phyloP scores from a whole-genome alignment of 768 basidiomycete genomes.

The Mycena epipterygia region DNA sequence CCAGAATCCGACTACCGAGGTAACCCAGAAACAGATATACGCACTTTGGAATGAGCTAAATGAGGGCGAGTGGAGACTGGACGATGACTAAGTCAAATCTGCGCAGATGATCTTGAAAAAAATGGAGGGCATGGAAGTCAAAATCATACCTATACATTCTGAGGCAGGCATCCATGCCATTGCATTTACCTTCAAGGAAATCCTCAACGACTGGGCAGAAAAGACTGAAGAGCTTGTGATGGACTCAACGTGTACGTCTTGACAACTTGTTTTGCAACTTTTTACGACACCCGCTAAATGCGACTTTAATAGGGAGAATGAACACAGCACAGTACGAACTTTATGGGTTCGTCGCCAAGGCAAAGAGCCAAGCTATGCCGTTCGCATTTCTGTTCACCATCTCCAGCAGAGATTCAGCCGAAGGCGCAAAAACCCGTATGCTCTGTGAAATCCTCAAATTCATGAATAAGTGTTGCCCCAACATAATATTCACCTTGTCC shows the following conservation, averaged over 20 bases:
- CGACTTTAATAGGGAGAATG: conserved; percentile 31
- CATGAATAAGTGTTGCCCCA: conserved; percentile 26
- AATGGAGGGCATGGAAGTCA: conserved; percentile 10
- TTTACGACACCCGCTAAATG: background rate
- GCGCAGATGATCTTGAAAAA: conserved; percentile 25
- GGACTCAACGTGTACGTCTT: conserved; percentile 35
- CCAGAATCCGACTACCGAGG: background rate
- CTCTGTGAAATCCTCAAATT: conserved; percentile 36
- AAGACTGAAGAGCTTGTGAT: conserved; percentile 34
- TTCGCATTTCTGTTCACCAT: conserved; percentile 38
- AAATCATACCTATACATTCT: background rate
- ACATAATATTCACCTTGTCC: conserved; percentile 43
- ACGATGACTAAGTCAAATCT: conserved; percentile 35
- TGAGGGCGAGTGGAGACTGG: conserved; percentile 29
- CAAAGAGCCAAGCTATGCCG: conserved; percentile 37
- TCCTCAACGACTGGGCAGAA: conserved; percentile 20
- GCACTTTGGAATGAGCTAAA: conserved; percentile 8
- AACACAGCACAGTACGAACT: conserved; percentile 13
- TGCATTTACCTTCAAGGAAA: conserved; percentile 35
- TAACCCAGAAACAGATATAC: conserved; percentile 9
- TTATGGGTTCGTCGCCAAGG: conserved; percentile 39
- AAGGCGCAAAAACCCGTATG: conserved; percentile 42
- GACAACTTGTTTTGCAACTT: background rate
- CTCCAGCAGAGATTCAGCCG: conserved; percentile 33
- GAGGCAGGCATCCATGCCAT: conserved; percentile 27